Conservation (phyloP, 257 asterid genomes). For the Nicotiana knightiana region DNA sequence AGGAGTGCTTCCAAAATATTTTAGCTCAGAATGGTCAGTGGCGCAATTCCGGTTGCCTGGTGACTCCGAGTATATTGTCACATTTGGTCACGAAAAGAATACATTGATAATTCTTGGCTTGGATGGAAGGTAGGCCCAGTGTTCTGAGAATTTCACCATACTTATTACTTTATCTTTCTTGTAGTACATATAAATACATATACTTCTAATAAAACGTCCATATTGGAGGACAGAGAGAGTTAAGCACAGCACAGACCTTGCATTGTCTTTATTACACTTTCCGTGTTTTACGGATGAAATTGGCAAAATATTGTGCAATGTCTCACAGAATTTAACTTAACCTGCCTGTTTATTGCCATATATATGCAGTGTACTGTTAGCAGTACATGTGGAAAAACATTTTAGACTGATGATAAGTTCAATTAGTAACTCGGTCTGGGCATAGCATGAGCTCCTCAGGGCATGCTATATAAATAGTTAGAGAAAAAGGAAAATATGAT, state of each 20-base stretch:
- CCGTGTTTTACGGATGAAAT: neutral
- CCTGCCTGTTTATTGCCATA: neutral
- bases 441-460: neutral
- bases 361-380: neutral
- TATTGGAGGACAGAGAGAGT: neutral
- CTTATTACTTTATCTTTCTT: neutral
- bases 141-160: neutral
- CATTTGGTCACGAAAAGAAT: slow-evolving; percentile 66
- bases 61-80: slow-evolving; percentile 51
- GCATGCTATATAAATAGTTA: neutral
- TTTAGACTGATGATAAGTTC: neutral
- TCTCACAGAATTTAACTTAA: neutral
- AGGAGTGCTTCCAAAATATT: slow-evolving; percentile 90
- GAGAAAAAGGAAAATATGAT: neutral
- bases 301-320: neutral
- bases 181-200: neutral
- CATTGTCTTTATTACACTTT: neutral
- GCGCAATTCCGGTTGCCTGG: slow-evolving; percentile 86
- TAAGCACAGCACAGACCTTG: neutral
- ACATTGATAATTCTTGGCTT: slow-evolving; percentile 52
- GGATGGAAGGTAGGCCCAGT: slow-evolving; percentile 71
- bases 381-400: neutral
- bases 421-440: neutral
- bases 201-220: neutral
- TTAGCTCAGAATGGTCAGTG: slow-evolving; percentile 98